Conservation (phyloP, 139 green algal species). For the Chlorella sp. region DNA sequence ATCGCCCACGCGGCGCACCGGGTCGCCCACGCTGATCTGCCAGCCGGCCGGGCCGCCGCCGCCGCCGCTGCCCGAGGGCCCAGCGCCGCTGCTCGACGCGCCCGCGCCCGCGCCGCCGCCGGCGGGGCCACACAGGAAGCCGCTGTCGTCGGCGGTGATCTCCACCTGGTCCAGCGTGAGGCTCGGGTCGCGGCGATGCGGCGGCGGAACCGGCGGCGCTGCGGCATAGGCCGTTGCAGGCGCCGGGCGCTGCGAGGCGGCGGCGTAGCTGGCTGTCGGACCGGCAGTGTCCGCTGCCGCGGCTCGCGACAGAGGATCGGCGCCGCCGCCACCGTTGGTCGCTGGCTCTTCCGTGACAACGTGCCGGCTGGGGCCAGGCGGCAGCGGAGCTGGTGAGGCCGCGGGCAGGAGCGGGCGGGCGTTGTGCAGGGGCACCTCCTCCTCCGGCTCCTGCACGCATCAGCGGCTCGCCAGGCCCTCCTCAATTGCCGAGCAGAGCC, state of each 20-base stretch:
- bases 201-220: background rate
- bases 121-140: background rate
- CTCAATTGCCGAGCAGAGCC: too few species aligned
- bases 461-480: too few species aligned
- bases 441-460: background rate
- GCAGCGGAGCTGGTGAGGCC: background rate
- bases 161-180: constrained; percentile 14
- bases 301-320: too few species aligned
- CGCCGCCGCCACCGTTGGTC: too few species aligned
- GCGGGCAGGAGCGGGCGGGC: too few species aligned
- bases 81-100: background rate
- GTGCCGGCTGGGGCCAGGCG: too few species aligned
- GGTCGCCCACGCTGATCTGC: constrained; percentile 68
- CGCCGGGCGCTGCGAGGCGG: too few species aligned
- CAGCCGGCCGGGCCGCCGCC: background rate
- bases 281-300: background rate
- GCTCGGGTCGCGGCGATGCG: background rate
- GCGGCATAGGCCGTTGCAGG: background rate
- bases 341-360: too few species aligned
- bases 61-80: background rate
- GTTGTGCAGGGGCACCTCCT: constrained; percentile 30
- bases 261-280: background rate
- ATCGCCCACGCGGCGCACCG: constrained; percentile 51
- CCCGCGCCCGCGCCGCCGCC: background rate
- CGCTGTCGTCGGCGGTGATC: constrained; percentile 3